Conservation (phyloP, 73 alveolate species). For the Halteria grandinella region DNA sequence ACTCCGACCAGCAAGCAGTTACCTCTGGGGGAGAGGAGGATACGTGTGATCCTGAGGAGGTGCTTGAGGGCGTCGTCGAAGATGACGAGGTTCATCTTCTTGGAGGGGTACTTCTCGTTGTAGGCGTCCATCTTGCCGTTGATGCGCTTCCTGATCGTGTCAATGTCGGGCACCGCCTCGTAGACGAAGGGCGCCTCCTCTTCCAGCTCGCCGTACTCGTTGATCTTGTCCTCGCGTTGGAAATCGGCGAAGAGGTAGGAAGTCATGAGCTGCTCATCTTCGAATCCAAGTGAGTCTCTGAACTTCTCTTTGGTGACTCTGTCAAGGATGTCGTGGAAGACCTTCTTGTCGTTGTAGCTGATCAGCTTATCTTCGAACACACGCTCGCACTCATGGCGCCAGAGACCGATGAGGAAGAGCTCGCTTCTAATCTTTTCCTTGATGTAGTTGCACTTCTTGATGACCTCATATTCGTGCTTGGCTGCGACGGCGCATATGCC, state of each 20-base stretch:
- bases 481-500: conserved; percentile 92
- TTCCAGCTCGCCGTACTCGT: conserved; percentile 94
- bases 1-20: conserved; percentile 99
- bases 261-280: conserved; percentile 77
- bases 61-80: conserved; percentile 99
- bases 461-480: conserved; percentile 79
- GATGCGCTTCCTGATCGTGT: conserved; percentile 88
- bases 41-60: conserved; percentile 96
- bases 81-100: conserved; percentile 98
- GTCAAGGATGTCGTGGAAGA: conserved; percentile 86
- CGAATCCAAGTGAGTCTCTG: conserved; percentile 79
- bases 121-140: conserved; percentile 84
- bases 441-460: conserved; percentile 82
- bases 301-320: conserved; percentile 84
- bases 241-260: conserved; percentile 88
- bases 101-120: conserved; percentile 92
- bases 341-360: conserved; percentile 94
- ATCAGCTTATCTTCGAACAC: conserved; percentile 99
- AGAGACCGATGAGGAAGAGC: conserved; percentile 95
- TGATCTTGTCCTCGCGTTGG: conserved; percentile 88
- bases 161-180: conserved; percentile 96
- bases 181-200: conserved; percentile 95
- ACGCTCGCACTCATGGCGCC: conserved; percentile 99
- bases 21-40: conserved; percentile 98
- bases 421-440: conserved; percentile 92